phyloP scores from a whole-genome alignment of 768 basidiomycete genomes.

The Pholiota molesta region DNA sequence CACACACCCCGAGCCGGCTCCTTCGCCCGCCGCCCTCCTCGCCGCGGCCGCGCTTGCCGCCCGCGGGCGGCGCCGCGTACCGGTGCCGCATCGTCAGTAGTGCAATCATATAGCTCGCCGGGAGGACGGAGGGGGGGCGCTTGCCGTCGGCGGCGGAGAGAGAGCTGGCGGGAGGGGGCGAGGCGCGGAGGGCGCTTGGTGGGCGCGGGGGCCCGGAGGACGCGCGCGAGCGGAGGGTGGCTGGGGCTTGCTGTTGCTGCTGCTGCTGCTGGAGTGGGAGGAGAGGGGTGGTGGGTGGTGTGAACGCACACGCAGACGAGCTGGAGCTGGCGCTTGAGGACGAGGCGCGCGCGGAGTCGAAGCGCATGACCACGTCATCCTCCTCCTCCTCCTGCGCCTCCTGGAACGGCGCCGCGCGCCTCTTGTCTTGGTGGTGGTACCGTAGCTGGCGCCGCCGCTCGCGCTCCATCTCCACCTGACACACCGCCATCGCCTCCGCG shows the following conservation, averaged over 20 bases:
- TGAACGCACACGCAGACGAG: too few relatives aligned
- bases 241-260: too few relatives aligned
- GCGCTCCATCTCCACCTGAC: slow-evolving; percentile 13
- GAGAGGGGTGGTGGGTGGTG: not conserved
- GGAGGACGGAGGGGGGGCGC: slow-evolving; percentile 11
- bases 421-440: not conserved
- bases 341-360: too few relatives aligned
- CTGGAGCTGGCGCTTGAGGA: too few relatives aligned
- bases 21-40: not conserved
- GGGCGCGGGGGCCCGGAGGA: slow-evolving; percentile 6
- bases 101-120: slow-evolving; percentile 25
- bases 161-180: slow-evolving; percentile 16
- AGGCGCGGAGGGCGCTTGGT: slow-evolving; percentile 14
- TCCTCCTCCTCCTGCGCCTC: not conserved
- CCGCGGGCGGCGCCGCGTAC: slow-evolving; percentile 1
- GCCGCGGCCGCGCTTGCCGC: too few relatives aligned
- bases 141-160: not conserved
- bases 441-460: not conserved
- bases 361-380: not conserved
- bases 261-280: too few relatives aligned
- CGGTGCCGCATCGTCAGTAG: slow-evolving; percentile 25
- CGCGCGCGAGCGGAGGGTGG: not conserved
- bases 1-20: slow-evolving; percentile 4
- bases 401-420: not conserved
- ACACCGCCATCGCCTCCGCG: slow-evolving; percentile 11